Percentiles rank a stretch among this genome's conserved stretches.
These are phyloP conservation scores for Teratosphaeria destructans DNA, from an alignment of 2,329 filamentous ascomycete species.

Conservation along the genomic window DNA sequence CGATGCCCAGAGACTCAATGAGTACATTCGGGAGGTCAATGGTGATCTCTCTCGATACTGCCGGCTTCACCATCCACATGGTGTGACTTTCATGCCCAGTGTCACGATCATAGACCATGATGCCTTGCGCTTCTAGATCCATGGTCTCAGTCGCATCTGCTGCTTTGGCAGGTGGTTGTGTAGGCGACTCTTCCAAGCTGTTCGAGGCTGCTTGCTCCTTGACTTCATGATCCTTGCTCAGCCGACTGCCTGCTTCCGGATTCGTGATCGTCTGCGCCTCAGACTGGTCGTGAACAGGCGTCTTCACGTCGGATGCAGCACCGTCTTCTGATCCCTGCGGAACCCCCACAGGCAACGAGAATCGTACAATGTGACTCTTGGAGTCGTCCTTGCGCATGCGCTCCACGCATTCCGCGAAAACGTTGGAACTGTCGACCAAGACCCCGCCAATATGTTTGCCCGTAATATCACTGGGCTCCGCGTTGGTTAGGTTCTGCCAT, in stretches of 20 bases:
- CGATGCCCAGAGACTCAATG: conserved; percentile 86
- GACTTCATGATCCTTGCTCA: neutral
- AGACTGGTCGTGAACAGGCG: conserved; percentile 19
- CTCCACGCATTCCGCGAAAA: conserved; percentile 75
- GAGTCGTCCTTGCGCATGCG: conserved; percentile 89
- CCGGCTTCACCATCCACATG: conserved; percentile 99
- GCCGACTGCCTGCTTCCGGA: neutral
- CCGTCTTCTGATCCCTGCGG: conserved; percentile 43
- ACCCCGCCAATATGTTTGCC: conserved; percentile 71
- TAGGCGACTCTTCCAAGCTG: neutral
- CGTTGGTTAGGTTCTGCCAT: conserved; percentile 88
- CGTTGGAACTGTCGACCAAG: conserved; percentile 66
- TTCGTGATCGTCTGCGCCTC: conserved; percentile 3
- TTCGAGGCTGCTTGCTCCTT: neutral
- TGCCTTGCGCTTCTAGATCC: conserved; percentile 88
- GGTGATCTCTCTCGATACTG: conserved; percentile 81
- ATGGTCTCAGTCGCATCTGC: conserved; percentile 38
- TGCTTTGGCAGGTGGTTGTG: neutral
- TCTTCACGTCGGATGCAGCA: conserved; percentile 13
- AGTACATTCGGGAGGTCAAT: conserved; percentile 85
- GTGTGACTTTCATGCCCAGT: conserved; percentile 85
- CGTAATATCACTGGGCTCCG: conserved; percentile 58
- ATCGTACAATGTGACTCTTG: conserved; percentile 79
- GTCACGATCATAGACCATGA: conserved; percentile 90
- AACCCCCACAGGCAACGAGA: conserved; percentile 35